Conservation (phyloP, 2,329 filamentous ascomycete species). For the Pseudogymnoascus sp. region DNA sequence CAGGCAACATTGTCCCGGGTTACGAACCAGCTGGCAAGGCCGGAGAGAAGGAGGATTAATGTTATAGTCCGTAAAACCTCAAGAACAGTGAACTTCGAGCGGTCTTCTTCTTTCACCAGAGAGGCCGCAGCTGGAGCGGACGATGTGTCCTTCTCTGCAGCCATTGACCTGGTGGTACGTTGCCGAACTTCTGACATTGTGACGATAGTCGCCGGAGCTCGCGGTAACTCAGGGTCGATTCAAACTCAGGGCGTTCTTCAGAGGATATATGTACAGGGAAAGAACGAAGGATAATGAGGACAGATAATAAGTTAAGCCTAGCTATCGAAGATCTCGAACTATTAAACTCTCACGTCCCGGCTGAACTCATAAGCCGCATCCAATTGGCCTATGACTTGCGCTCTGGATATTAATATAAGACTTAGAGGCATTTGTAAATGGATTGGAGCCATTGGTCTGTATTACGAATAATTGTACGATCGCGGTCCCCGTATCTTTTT, state of each 20-base stretch:
- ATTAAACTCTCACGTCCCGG: not conserved
- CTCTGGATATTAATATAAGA: constrained; percentile 2
- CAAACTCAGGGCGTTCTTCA: not conserved
- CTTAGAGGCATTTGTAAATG: not conserved
- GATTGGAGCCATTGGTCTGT: constrained; percentile 1
- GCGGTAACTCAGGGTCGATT: not conserved
- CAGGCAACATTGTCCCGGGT: constrained; percentile 25
- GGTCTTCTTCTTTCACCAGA: constrained; percentile 23
- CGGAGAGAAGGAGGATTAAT: constrained; percentile 21
- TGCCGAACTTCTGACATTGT: constrained; percentile 18
- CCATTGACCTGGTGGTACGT: constrained; percentile 11
- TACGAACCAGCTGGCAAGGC: constrained; percentile 25
- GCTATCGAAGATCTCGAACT: not conserved
- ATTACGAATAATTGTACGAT: not conserved
- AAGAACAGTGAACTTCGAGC: constrained; percentile 18
- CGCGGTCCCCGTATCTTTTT: not conserved
- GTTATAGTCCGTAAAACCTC: constrained; percentile 24
- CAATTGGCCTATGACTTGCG: not conserved
- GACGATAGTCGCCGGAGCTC: not conserved
- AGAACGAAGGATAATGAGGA: not conserved
- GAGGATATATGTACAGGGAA: not conserved
- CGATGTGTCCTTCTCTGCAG: constrained; percentile 6
- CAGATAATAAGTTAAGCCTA: not conserved
- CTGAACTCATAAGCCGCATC: not conserved
- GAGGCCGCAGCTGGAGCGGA: constrained; percentile 5